These are phyloP conservation scores for Trametes maxima DNA, from an alignment of 768 basidiomycete genomes.

Conservation along the genomic window DNA sequence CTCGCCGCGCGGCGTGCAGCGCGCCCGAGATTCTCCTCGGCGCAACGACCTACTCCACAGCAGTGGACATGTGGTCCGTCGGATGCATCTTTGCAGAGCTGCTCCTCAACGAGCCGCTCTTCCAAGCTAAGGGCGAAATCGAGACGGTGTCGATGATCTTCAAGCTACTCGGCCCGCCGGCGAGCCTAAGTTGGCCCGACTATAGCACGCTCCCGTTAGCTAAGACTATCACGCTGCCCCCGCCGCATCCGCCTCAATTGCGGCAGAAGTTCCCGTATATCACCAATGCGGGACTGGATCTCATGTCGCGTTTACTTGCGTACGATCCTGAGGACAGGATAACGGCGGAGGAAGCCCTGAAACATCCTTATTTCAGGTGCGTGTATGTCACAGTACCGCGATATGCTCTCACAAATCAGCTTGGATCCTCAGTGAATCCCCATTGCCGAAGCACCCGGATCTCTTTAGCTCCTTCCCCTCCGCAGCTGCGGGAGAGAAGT, in stretches of 20 bases:
- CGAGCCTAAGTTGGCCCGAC: slow-evolving; percentile 83
- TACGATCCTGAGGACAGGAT: slow-evolving; percentile 91
- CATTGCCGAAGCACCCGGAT: slow-evolving; percentile 94
- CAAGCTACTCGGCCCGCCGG: slow-evolving; percentile 93
- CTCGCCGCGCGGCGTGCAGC: slow-evolving; percentile 41
- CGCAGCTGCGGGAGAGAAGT: slow-evolving; percentile 96
- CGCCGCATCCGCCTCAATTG: slow-evolving; percentile 74
- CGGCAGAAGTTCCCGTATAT: slow-evolving; percentile 87
- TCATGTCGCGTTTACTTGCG: slow-evolving; percentile 77
- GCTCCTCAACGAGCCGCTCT: slow-evolving; percentile 92
- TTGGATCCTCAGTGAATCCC: slow-evolving; percentile 69
- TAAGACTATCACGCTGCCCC: slow-evolving; percentile 75
- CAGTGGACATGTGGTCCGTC: slow-evolving; percentile 98
- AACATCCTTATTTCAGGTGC: slow-evolving; percentile 91
- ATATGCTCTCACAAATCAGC: not conserved
- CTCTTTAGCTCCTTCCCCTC: slow-evolving; percentile 96
- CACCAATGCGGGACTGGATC: slow-evolving; percentile 80
- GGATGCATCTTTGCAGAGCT: slow-evolving; percentile 99
- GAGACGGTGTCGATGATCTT: slow-evolving; percentile 95
- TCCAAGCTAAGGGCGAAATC: slow-evolving; percentile 94
- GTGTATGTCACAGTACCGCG: slow-evolving; percentile 27
- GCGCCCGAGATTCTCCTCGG: slow-evolving; percentile 96
- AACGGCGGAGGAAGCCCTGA: slow-evolving; percentile 85
- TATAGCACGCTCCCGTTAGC: slow-evolving; percentile 78
- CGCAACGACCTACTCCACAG: slow-evolving; percentile 90